Base-by-base conservation (phyloP, 306 rosid genomes). In the Gynostemma pentaphyllum region DNA sequence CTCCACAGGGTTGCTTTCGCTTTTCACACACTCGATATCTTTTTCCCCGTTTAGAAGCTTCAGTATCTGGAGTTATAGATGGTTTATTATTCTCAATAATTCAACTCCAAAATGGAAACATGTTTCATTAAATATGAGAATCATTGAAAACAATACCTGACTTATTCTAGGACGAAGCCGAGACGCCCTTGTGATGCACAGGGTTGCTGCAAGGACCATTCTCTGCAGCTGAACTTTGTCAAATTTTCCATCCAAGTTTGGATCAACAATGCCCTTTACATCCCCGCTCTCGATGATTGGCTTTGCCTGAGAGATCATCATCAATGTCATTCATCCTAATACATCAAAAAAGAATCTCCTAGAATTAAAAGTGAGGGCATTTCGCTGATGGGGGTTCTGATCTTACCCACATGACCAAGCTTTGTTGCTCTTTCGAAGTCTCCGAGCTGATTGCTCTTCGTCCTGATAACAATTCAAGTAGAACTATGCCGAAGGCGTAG, bases 331-430 rank as follows among this genome's bases (percentile, higher is more conserved):
- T 50, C 60, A 69, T 69, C 15, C 48, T 27, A 52, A 27, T 7
- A 40, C 14, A 45, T 36, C 2, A 16, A 37, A n/a, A 47, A 13
- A 30, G 7, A 29, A 34, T 37, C 62, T 23, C 21, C 9, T 7
- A 37, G 3, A 29, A 36, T 36, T 34, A 32, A 14, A 64, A 66
- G n/a, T 14, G 19, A 12, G 26, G 10, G 46, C 15, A 48, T 11
- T 48, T 9, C 52, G 30, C 21, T 47, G n/a, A 22, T 37, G 27
- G 62, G 3, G 2, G 8, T n/a, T n/a, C n/a, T n/a, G n/a, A n/a
- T 42, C 98, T 79, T 81, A 92, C 97, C 99, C 99, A 86, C 64
- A 75, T 81, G 36, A 92, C 94, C 85, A 92, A 74, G 79, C 95
- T 92, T 62, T 81, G 83, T 55, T 88, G 82, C 72, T 77, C 88